Base-by-base conservation (phyloP, 2,329 filamentous ascomycete genomes). In the Fusarium sarcochroum region DNA sequence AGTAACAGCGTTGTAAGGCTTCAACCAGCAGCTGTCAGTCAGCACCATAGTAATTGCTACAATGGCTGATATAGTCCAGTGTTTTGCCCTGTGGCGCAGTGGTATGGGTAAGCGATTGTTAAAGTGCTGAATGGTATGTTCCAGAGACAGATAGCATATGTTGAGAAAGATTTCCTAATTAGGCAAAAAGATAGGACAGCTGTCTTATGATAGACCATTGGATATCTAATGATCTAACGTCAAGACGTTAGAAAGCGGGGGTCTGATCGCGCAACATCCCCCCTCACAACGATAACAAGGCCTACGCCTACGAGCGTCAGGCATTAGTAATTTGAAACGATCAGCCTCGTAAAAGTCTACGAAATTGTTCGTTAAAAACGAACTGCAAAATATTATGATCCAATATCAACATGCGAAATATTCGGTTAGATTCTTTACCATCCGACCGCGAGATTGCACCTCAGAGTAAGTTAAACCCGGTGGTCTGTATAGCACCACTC, bases 191-290 rank as follows among this genome's bases (percentile, higher is more conserved):
- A 52, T 52, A 44, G 47, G 46, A 9, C 47, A 57, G 15, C 34
- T 34, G 23, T 37, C 54, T 15, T 20, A 41, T 57, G 14, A 38
- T 5, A 9, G 27, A 10, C 27, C 1, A 10, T 15, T 4, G 2
- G 21, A n/a, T n/a, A 35, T 35, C 34, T n/a, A 35, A n/a, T 20
- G 9, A 38, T 23, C 51, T 30, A 54, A 54, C 42, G 30, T 27
- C 30, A 49, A 38, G 11, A n/a, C 51, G 51, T 49, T 49, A 49
- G 51, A 48, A 49, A 49, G 51, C 51, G 51, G 51, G 54, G 46
- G 27, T 30, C 35, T 48, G 17, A 18, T 21, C 14, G 1, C n/a
- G 6, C 8, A 4, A 15, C 40, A 23, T 17, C n/a, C 20, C 17
- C 17, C 18, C 27, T 20, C 9, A 10, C 35, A 15, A 14, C 3